Evolutionary conservation across 2,329 filamentous ascomycete species (phyloP).

Genomic region (Magnaporthiopsis incrustans): DNA sequence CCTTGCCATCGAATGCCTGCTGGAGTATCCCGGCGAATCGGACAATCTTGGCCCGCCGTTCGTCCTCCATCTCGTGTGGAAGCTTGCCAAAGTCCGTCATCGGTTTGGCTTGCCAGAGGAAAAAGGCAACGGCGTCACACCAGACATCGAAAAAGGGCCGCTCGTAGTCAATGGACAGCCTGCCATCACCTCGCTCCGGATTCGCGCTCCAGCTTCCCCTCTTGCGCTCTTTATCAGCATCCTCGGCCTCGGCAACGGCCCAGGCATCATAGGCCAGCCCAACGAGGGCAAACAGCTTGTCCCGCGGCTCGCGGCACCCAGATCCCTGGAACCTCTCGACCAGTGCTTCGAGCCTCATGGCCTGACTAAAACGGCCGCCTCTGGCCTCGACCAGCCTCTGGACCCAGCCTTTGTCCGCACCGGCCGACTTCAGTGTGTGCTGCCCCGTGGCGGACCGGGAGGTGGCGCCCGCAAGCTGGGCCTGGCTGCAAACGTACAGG

Average conservation of each 20-base stretch:
- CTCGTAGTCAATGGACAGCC: constrained; percentile 9
- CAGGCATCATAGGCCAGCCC: constrained; percentile 6
- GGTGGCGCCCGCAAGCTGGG: neutral
- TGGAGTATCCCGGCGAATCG: constrained; percentile 13
- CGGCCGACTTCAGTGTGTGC: no score
- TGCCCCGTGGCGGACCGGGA: no score
- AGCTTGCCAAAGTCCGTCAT: constrained; percentile 2
- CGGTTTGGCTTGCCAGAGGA: constrained; percentile 8
- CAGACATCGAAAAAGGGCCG: constrained; percentile 13
- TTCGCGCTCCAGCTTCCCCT: neutral
- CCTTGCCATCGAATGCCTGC: constrained; percentile 8
- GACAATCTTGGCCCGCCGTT: constrained; percentile 10
- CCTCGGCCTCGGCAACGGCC: no score
- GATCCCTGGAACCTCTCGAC: constrained; percentile 10
- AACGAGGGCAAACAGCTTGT: constrained; percentile 13
- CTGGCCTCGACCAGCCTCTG: constrained; percentile 9
- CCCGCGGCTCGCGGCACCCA: constrained; percentile 11
- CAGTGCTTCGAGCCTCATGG: constrained; percentile 11
- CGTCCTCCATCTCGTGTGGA: constrained; percentile 4
- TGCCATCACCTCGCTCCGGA: constrained; percentile 5
- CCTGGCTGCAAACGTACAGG: constrained; percentile 9
- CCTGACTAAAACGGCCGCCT: constrained; percentile 7
- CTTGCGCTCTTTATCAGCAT: no score
- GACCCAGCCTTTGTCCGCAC: neutral
- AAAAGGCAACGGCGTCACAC: constrained; percentile 10